A percentile compares a stretch with the other conserved stretches of the same genome.
phyloP scores from a whole-genome alignment of 2,329 filamentous ascomycete genomes.

The Raffaelea ambrosiae region DNA sequence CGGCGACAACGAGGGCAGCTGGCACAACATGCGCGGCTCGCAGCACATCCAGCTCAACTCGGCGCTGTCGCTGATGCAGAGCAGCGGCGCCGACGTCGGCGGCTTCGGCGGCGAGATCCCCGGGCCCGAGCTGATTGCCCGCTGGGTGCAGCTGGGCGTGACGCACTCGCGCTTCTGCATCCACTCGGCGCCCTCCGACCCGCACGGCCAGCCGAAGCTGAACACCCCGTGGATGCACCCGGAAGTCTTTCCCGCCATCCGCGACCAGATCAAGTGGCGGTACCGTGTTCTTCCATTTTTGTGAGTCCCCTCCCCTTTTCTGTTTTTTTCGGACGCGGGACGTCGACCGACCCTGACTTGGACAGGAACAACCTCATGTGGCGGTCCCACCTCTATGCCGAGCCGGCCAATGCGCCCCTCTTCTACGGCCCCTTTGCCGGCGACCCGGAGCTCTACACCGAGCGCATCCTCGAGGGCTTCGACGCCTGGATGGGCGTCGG shows the following conservation, averaged over 20 bases:
- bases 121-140: not conserved
- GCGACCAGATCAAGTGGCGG: not conserved
- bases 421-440: not conserved
- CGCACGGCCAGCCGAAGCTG: not conserved
- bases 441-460: not conserved
- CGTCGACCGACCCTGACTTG: too few relatives aligned
- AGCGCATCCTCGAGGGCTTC: not conserved
- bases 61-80: constrained; percentile 1
- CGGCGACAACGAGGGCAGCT: constrained; percentile 1
- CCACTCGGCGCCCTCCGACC: not conserved
- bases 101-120: not conserved
- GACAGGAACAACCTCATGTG: constrained; percentile 3
- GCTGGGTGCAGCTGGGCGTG: constrained; percentile 1
- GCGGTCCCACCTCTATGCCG: not conserved
- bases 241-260: not conserved
- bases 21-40: constrained; percentile 1
- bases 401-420: not conserved
- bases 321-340: too few relatives aligned
- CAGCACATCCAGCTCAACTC: not conserved
- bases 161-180: not conserved
- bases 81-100: not conserved
- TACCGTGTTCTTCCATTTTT: not conserved
- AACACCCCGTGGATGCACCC: constrained; percentile 1
- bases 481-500: constrained; percentile 2
- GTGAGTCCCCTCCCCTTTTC: not conserved